Evolutionary conservation across 805 yeast species (phyloP).

Genomic region (Hanseniaspora jakobsenii): DNA sequence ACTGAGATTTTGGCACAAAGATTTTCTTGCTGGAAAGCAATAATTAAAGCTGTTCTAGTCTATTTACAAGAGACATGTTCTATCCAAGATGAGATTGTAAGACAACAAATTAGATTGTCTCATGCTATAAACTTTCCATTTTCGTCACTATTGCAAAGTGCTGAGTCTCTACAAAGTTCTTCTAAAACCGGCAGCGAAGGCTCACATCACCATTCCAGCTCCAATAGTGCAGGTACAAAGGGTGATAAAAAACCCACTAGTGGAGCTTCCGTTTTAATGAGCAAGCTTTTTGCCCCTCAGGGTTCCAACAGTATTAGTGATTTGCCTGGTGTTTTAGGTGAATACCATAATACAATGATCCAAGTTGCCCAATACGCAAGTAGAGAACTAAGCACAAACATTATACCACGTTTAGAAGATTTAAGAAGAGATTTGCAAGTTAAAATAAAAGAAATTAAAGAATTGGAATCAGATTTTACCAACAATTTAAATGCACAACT

Average conservation of each 20-base stretch:
- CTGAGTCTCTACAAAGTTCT: slow-evolving; percentile 12
- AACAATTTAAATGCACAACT: slow-evolving; percentile 62
- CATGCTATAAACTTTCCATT: slow-evolving; percentile 52
- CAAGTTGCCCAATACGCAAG: slow-evolving; percentile 45
- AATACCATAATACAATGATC: slow-evolving; percentile 53
- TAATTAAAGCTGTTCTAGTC: slow-evolving; percentile 59
- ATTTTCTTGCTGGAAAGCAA: slow-evolving; percentile 75
- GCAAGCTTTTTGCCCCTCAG: slow-evolving; percentile 53
- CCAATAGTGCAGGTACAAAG: slow-evolving; percentile 22
- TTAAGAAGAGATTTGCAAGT: slow-evolving; percentile 63
- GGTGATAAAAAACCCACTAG: slow-evolving; percentile 23
- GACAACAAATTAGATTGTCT: slow-evolving; percentile 69
- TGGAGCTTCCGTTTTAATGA: slow-evolving; percentile 20
- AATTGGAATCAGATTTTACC: slow-evolving; percentile 72
- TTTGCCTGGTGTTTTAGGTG: slow-evolving; percentile 56
- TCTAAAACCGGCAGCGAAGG: slow-evolving; percentile 33
- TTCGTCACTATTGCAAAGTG: slow-evolving; percentile 17
- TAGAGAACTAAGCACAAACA: slow-evolving; percentile 47
- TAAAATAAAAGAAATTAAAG: slow-evolving; percentile 77
- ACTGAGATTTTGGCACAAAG: slow-evolving; percentile 77
- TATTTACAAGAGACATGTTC: slow-evolving; percentile 71
- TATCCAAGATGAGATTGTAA: slow-evolving; percentile 76
- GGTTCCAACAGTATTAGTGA: slow-evolving; percentile 79
- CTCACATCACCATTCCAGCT: slow-evolving; percentile 37
- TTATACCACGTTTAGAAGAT: slow-evolving; percentile 56